Conservation (phyloP, 2,329 filamentous ascomycete species). For the Diatrype stigma region DNA sequence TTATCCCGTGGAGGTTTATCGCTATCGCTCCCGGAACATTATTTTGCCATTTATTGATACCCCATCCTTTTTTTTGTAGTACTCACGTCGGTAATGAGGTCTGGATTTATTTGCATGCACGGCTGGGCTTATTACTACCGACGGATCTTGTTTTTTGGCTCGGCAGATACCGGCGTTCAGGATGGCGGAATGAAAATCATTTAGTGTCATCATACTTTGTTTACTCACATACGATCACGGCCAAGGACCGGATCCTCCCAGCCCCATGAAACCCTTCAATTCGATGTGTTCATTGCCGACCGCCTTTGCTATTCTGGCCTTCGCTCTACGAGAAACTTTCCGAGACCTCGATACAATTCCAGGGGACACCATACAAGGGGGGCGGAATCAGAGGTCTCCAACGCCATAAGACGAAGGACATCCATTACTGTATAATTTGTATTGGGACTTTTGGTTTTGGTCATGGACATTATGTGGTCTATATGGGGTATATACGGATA, state of each 20-base stretch:
- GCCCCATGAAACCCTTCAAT: no score
- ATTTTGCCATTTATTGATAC: constrained; percentile 28
- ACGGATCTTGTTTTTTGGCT: constrained; percentile 17
- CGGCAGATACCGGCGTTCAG: constrained; percentile 19
- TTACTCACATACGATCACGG: constrained; percentile 6
- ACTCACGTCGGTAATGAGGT: constrained; percentile 20
- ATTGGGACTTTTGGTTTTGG: not conserved
- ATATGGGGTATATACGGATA: not conserved
- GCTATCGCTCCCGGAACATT: constrained; percentile 8
- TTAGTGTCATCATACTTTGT: constrained; percentile 17
- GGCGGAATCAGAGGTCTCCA: no score
- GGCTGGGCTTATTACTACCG: constrained; percentile 13
- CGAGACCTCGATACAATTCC: no score
- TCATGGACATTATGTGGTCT: not conserved
- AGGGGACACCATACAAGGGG: no score
- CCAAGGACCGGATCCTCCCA: no score
- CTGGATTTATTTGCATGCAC: constrained; percentile 18
- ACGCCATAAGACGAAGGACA: no score
- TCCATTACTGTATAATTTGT: not conserved
- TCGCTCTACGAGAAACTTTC: no score
- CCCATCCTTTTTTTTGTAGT: constrained; percentile 23
- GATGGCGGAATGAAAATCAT: constrained; percentile 10
- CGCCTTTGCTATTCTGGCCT: no score
- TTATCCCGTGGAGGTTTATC: not conserved
- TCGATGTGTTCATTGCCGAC: no score